Evolutionary conservation across 306 rosid genomes (phyloP), one percentile per base, ranked within the genome.

Genomic region (Pterocarpus macrocarpus): DNA sequence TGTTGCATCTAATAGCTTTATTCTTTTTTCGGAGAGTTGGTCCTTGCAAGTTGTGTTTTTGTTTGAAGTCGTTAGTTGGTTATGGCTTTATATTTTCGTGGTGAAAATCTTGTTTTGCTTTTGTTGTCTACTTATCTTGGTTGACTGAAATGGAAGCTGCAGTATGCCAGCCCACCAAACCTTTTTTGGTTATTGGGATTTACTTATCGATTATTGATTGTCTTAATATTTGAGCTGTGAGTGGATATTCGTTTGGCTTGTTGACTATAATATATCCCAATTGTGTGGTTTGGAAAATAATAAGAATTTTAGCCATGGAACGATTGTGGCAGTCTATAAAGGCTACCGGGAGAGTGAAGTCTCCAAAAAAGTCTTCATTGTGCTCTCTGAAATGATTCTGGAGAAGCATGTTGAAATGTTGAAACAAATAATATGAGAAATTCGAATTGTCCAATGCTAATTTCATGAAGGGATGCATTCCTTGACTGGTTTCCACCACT

Each of bases 401-500:
- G 28, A 22, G 28, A 22, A 22, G 28, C 28, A 22, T 22, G 28
- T 22, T 22, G 28, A 22, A 22, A 22, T 22, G 28, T 22, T 22
- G 28, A 22, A 22, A 22, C 28, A 33, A 61, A 30, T 59, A 15
- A 14, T 59, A 33, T 44, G 16, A 45, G 28, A 44, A 75, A 15
- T 75, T 64, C 7, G 30, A 34, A 32, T 50, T 47, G 32, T 76
- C 43, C 52, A 64, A 33, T 13, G 14, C n/a, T 70, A 50, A 32
- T 44, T 17, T 49, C 9, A 9, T 16, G 72, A 16, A 38, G 7
- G 28, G 41, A 16, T n/a, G 80, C 22, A 16, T 63, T 63, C 8
- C 71, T 47, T 47, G 80, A 64, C 14, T 62, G 33, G 41, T 34
- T 62, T 44, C 53, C 12, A 13, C 45, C 34, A 28, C 49, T 79